Evolutionary conservation across 108 stramenopile genomes (phyloP), one percentile per base, ranked within the genome.

Genomic region (Conticribra guillardii): DNA sequence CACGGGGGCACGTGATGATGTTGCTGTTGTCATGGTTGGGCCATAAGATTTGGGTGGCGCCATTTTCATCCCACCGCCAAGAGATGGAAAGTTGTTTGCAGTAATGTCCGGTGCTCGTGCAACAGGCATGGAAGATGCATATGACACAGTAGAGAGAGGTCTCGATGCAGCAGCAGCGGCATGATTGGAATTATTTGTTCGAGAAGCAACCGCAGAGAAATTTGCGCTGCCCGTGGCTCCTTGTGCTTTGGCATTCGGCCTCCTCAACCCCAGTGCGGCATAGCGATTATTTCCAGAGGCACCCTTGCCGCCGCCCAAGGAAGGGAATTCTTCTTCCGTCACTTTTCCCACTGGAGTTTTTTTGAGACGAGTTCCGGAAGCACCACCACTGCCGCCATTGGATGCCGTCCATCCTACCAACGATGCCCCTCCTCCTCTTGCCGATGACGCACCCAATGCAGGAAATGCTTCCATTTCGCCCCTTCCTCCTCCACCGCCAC

Each of bases 381-480:
- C 45, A 19, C 63, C 22, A n/a, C n/a, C n/a, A n/a, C n/a, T 34
- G 22, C 62, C 4, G 63, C 72, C 21, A 33, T 27, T 28, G 59
- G 60, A 8, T 11, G 69, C 28, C 14, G 64, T 46, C 76, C 76
- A 77, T 8, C 76, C 76, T 7, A 77, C 76, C 68, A 70, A 60
- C 69, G 62, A 55, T 9, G 53, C 41, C 47, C 58, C 46, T 21
- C 47, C 55, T 3, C 37, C 44, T 5, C 22, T 21, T 22, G 34
- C 21, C 21, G 81, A 59, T 16, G 82, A 7, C 33, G 53, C 41
- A 41, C 37, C 11, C 37, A 94, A 61, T 0, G 89, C 76, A 0
- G 93, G 93, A 81, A 94, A 92, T 1, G 82, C 80, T 69, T 87
- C 86, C 0, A 26, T 63, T 44, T 53, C 50, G 0, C 60, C 44